A percentile compares a stretch with the other conserved stretches of the same genome.
Evolutionary conservation across 108 stramenopile species (phyloP).

Genomic region (Pelagomonas calceolata): DNA sequence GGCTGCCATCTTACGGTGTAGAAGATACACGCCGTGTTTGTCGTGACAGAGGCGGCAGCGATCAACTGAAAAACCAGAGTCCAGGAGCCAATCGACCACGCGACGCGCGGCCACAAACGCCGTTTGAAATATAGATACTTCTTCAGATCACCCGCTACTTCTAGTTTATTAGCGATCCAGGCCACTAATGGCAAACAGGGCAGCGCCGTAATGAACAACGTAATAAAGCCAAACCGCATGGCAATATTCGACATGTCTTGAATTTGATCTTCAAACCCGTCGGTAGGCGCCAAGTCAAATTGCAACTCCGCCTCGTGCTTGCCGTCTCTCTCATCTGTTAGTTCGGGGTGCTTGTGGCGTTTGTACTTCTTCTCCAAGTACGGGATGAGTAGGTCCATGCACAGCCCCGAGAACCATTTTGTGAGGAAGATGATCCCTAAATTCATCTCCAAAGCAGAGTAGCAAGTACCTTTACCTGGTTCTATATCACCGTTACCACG

Average conservation of each 20-base stretch:
- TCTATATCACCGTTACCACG: too few relatives aligned
- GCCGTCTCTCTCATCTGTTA: too few relatives aligned
- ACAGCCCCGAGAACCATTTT: too few relatives aligned
- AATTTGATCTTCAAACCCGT: background rate
- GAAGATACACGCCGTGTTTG: conserved; percentile 4
- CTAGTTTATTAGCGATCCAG: background rate
- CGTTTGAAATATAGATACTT: too few relatives aligned
- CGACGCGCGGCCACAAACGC: background rate
- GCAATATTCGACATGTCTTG: background rate
- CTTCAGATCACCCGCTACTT: background rate
- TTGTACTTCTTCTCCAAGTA: background rate
- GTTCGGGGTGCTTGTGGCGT: background rate
- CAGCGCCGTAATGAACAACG: conserved; percentile 4
- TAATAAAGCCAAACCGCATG: conserved; percentile 6
- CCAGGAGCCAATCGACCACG: background rate
- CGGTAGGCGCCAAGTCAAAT: too few relatives aligned
- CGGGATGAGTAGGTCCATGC: background rate
- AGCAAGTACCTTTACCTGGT: background rate
- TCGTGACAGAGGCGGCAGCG: background rate
- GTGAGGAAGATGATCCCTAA: conserved; percentile 2
- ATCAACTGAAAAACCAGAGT: background rate
- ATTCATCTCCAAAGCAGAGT: conserved; percentile 8
- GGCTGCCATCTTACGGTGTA: background rate
- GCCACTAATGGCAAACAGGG: background rate
- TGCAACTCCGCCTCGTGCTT: too few relatives aligned